These are phyloP conservation scores for Boletus barrowsii DNA, from an alignment of 768 basidiomycete species.

Conservation along the genomic window DNA sequence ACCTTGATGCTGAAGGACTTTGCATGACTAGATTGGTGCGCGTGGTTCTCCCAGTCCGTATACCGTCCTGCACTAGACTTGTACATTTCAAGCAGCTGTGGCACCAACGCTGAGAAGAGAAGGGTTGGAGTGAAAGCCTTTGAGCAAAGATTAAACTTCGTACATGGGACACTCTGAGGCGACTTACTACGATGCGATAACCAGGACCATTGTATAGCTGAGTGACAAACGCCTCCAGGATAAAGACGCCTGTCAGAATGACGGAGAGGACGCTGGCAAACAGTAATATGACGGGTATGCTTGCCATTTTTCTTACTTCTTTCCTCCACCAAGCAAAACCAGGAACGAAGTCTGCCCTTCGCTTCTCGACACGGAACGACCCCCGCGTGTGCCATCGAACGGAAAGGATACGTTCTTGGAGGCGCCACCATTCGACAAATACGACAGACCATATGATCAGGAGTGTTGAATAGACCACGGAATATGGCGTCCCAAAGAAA, in stretches of 20 bases:
- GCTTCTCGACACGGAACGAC: conserved; percentile 72
- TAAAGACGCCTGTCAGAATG: conserved; percentile 77
- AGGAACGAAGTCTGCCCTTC: conserved; percentile 55
- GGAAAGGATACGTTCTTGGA: conserved; percentile 80
- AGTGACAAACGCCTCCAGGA: conserved; percentile 88
- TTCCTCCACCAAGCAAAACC: conserved; percentile 71
- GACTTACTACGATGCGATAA: conserved; percentile 68
- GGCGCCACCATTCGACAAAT: conserved; percentile 92
- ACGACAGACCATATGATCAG: conserved; percentile 80
- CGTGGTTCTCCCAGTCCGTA: conserved; percentile 91
- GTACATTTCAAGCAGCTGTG: conserved; percentile 72
- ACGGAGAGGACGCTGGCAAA: conserved; percentile 69
- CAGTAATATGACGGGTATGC: conserved; percentile 67
- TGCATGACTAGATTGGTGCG: conserved; percentile 71
- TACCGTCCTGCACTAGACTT: conserved; percentile 63
- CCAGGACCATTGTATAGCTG: conserved; percentile 88
- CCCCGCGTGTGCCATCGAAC: conserved; percentile 80
- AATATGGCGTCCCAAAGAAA: conserved; percentile 70
- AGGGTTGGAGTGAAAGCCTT: conserved; percentile 82
- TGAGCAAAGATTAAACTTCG: neutral
- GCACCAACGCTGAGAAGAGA: conserved; percentile 77
- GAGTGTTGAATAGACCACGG: conserved; percentile 69
- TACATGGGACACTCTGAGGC: neutral
- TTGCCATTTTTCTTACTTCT: conserved; percentile 63
- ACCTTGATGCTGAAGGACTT: conserved; percentile 86